Evolutionary conservation across 140 eudicot species (phyloP).

Genomic region (Erigeron philadelphicus): DNA sequence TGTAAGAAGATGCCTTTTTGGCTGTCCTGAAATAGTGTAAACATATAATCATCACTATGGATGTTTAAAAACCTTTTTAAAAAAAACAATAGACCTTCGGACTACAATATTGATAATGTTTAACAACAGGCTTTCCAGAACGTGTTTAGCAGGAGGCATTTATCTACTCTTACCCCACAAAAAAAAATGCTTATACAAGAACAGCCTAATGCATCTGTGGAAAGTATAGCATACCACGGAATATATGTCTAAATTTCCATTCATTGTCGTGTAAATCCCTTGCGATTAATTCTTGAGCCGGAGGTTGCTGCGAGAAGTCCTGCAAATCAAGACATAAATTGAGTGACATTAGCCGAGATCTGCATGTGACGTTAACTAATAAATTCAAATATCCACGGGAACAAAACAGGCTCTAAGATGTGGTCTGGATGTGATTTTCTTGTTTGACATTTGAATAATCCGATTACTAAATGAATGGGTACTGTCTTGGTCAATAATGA

Average conservation of each 20-base stretch:
- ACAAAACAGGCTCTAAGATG: no score
- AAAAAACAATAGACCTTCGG: neutral
- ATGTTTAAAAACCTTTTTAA: neutral
- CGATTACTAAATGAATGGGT: neutral
- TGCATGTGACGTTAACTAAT: no score
- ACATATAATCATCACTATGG: slow-evolving; percentile 8
- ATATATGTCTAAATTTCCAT: slow-evolving; percentile 89
- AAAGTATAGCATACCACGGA: slow-evolving; percentile 53
- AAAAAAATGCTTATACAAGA: neutral
- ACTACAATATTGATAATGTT: neutral
- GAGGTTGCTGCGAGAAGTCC: slow-evolving; percentile 92
- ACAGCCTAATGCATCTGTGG: neutral
- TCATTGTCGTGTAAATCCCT: slow-evolving; percentile 81
- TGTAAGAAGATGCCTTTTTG: slow-evolving; percentile 86
- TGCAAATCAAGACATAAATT: slow-evolving; percentile 23
- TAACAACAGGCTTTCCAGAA: neutral
- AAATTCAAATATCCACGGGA: no score
- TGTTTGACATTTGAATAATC: neutral
- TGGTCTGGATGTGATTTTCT: neutral
- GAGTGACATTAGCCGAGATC: neutral
- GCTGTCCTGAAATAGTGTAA: slow-evolving; percentile 62
- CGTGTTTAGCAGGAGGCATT: neutral
- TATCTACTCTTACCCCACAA: slow-evolving; percentile 3
- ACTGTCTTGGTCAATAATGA: neutral
- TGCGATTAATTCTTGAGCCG: slow-evolving; percentile 68